These are phyloP conservation scores for Sporisorium sorghi DNA, from an alignment of 1,284 basidiomycete species.

Conservation along the genomic window DNA sequence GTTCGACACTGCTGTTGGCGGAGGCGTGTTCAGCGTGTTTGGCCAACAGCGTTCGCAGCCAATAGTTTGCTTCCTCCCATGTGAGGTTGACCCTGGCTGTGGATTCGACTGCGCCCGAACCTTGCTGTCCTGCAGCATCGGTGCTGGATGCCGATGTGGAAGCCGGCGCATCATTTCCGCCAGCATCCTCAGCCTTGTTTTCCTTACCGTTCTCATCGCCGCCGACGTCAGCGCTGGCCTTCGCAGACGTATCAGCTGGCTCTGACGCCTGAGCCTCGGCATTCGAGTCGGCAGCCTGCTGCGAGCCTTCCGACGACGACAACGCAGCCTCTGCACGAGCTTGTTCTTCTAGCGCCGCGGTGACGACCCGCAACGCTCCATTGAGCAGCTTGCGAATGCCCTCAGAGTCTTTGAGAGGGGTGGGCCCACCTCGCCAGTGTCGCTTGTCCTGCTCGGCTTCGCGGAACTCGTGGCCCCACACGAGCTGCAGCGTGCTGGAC, in stretches of 20 bases:
- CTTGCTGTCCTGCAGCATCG: conserved; percentile 2
- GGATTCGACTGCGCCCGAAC: conserved; percentile 12
- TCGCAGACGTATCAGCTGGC: background rate
- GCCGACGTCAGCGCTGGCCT: background rate
- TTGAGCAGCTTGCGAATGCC: conserved; percentile 22
- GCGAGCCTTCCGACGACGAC: background rate
- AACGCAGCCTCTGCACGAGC: background rate
- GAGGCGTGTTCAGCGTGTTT: conserved; percentile 12
- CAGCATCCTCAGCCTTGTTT: background rate
- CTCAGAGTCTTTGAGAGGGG: conserved; percentile 15
- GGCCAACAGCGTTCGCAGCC: conserved; percentile 31
- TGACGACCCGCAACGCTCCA: conserved; percentile 21
- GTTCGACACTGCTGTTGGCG: background rate
- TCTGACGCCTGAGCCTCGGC: background rate
- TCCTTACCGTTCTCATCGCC: background rate
- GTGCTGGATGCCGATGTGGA: conserved; percentile 1
- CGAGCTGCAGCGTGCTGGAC: conserved; percentile 33
- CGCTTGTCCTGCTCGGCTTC: conserved; percentile 33
- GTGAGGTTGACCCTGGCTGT: conserved; percentile 22
- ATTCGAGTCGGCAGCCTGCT: background rate
- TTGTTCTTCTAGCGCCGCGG: conserved; percentile 27
- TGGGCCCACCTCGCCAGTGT: conserved; percentile 33
- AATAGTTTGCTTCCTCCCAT: conserved; percentile 51
- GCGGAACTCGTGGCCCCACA: conserved; percentile 51
- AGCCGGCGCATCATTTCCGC: background rate